Conservation (phyloP, 1,284 basidiomycete species). For the Leccinum griseonigrum region DNA sequence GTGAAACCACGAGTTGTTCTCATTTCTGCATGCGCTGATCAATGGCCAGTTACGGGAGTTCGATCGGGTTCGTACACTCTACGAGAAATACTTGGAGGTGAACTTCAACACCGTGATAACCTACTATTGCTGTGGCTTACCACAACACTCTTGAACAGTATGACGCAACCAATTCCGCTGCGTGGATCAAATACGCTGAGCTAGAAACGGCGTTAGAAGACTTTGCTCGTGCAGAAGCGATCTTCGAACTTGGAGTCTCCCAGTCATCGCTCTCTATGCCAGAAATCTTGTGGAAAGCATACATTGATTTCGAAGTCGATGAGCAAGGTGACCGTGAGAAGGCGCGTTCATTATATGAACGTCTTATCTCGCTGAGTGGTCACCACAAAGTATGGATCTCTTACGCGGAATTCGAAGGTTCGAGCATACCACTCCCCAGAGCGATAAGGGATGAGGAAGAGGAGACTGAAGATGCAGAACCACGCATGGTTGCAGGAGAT, state of each 20-base stretch:
- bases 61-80: slow-evolving; percentile 88
- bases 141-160: slow-evolving; percentile 45
- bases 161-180: slow-evolving; percentile 85
- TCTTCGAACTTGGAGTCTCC: slow-evolving; percentile 94
- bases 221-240: slow-evolving; percentile 86
- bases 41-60: slow-evolving; percentile 81
- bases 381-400: slow-evolving; percentile 94
- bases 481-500: slow-evolving; percentile 70
- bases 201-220: slow-evolving; percentile 93
- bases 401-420: slow-evolving; percentile 76
- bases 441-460: slow-evolving; percentile 75
- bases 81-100: slow-evolving; percentile 93
- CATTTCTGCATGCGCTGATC: slow-evolving; percentile 10
- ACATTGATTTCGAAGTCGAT: slow-evolving; percentile 91
- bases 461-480: slow-evolving; percentile 61
- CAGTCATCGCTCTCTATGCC: slow-evolving; percentile 96
- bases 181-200: slow-evolving; percentile 98
- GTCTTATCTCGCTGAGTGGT: slow-evolving; percentile 82
- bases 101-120: slow-evolving; percentile 16
- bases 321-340: slow-evolving; percentile 91
- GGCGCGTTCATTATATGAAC: slow-evolving; percentile 87
- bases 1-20: slow-evolving; percentile 19
- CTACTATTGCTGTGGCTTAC: slow-evolving; percentile 4
- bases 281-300: slow-evolving; percentile 97
- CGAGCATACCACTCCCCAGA: slow-evolving; percentile 61